Percentiles rank a stretch among this genome's conserved stretches.
Conservation (phyloP, 768 basidiomycete species). For the Podaxis pistillaris region DNA sequence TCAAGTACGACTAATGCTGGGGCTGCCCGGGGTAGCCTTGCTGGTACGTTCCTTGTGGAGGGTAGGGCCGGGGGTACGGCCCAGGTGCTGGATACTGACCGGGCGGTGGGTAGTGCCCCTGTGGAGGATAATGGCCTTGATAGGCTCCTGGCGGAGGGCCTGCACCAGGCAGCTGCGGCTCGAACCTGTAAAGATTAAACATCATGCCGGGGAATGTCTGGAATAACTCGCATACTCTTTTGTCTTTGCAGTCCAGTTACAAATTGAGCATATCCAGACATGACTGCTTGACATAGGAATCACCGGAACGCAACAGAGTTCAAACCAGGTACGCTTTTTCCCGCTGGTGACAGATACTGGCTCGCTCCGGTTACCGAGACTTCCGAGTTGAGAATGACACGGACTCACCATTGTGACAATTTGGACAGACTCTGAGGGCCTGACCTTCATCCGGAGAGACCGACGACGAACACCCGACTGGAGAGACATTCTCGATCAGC, state of each 20-base stretch:
- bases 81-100: background rate
- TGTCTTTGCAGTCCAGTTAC: conserved; percentile 51
- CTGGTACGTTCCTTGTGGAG: conserved; percentile 3
- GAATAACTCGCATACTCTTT: conserved; percentile 46
- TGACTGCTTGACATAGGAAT: conserved; percentile 57
- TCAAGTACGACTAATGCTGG: background rate
- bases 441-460: conserved; percentile 52
- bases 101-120: conserved; percentile 6
- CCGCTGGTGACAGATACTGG: conserved; percentile 53
- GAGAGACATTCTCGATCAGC: background rate
- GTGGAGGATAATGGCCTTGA: conserved; percentile 14
- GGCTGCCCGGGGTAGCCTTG: conserved; percentile 6
- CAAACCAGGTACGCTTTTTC: conserved; percentile 63
- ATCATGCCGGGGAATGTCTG: background rate
- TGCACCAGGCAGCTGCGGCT: conserved; percentile 17
- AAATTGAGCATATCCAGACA: conserved; percentile 68
- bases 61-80: conserved; percentile 4
- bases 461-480: conserved; percentile 62
- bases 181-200: conserved; percentile 21
- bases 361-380: background rate
- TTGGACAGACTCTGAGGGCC: conserved; percentile 57
- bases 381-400: background rate
- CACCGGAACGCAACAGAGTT: conserved; percentile 65
- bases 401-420: conserved; percentile 60
- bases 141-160: conserved; percentile 4